Evolutionary conservation across 371 early-diverging fungal genomes (phyloP), one percentile per base, ranked within the genome.

Genomic region (Rhizomucor miehei): DNA sequence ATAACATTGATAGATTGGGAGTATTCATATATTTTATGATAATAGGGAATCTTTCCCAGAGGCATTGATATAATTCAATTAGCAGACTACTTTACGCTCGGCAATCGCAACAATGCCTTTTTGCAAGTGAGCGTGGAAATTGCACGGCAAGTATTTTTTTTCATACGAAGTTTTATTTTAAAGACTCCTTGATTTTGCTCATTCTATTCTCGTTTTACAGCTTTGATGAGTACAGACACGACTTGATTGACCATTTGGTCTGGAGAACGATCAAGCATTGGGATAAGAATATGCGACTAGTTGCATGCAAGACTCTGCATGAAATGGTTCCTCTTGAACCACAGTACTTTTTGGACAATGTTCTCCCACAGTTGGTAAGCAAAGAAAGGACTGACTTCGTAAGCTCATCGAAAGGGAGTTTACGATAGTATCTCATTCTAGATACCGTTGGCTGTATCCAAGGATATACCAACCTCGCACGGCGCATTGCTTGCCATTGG

Each of bases 11-110:
- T 5, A 3, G 29, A 29, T 29, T 29, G 29, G 3, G 29, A 29
- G 29, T 29, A 29, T 29, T 29, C 29, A 29, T 29, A 8, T 8
- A 29, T 5, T 29, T 3, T 29, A 6, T 14, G 36, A 11, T 46
- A 13, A 11, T 65, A 86, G 86, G 85, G 86, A n/a, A 76, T 89
- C 38, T 93, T 97, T 51, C 93, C 96, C n/a, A 83, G 91, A 63
- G 98, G 98, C 0, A 94, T 98, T 44, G 86, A 90, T 1, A 86
- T 97, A 45, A 82, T 98, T 38, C 90, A 90, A 38, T 66, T 83
- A 16, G 94, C 93, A 0, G 97, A 98, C 62, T 98, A 91, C 66
- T 95, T 93, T 62, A 75, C 89, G 0, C 79, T 98, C 0, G 95
- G 98, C 39, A 94, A 91, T 58, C 78, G 90, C 39, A 81, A 63